Evolutionary conservation across 2,329 filamentous ascomycete genomes (phyloP).

Genomic region (Cytospora mali): DNA sequence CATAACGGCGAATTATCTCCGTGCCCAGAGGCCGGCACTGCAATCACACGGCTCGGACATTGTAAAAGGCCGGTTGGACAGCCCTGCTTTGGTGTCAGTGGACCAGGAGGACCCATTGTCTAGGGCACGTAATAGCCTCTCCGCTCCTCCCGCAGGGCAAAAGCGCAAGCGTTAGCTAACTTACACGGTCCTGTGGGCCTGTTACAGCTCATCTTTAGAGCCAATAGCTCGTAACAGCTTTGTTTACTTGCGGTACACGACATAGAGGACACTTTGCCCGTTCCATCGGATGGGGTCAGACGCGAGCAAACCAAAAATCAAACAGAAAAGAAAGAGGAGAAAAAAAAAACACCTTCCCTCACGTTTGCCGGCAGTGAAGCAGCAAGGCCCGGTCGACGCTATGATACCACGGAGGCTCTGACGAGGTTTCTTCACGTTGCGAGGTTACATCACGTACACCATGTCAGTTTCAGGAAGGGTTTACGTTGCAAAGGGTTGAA

Average conservation of each 20-base stretch:
- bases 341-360: too few species aligned
- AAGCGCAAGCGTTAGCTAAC: slow-evolving; percentile 31
- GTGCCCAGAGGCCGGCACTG: slow-evolving; percentile 56
- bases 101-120: slow-evolving; percentile 61
- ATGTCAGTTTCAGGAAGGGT: slow-evolving; percentile 21
- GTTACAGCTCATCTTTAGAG: slow-evolving; percentile 30
- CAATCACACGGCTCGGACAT: slow-evolving; percentile 48
- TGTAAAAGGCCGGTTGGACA: slow-evolving; percentile 48
- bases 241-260: slow-evolving; percentile 20
- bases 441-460: slow-evolving; percentile 7
- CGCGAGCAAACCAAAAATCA: slow-evolving; percentile 21
- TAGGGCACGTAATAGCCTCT: slow-evolving; percentile 53
- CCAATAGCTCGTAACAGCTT: slow-evolving; percentile 28
- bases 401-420: slow-evolving; percentile 29
- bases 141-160: slow-evolving; percentile 43
- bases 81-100: slow-evolving; percentile 63
- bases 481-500: slow-evolving; percentile 19
- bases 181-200: slow-evolving; percentile 24
- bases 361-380: slow-evolving; percentile 19
- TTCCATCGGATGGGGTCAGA: slow-evolving; percentile 16
- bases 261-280: slow-evolving; percentile 7
- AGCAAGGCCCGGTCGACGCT: slow-evolving; percentile 28
- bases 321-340: too few species aligned
- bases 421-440: slow-evolving; percentile 26
- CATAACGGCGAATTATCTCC: slow-evolving; percentile 40